Conservation (phyloP, 257 asterid species). For the Cinchona pubescens region DNA sequence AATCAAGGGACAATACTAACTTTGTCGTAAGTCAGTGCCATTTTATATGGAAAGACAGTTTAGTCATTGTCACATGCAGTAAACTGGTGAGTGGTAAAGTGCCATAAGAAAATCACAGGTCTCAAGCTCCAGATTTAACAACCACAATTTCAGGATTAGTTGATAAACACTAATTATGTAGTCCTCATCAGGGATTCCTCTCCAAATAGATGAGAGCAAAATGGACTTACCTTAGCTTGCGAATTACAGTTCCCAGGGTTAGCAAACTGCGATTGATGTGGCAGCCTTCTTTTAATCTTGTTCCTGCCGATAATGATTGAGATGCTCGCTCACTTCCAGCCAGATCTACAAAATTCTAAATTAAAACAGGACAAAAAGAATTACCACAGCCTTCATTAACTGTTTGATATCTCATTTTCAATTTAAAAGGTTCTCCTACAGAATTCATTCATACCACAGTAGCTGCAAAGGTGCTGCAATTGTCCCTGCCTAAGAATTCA, state of each 20-base stretch:
- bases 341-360: conserved; percentile 83
- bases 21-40: neutral
- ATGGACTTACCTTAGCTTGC: conserved; percentile 70
- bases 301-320: conserved; percentile 82
- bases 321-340: conserved; percentile 99
- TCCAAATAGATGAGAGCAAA: neutral
- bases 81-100: neutral
- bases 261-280: conserved; percentile 95
- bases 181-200: neutral
- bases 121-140: neutral
- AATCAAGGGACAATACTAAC: neutral
- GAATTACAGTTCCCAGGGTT: conserved; percentile 87
- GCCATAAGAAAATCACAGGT: neutral
- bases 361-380: conserved; percentile 18
- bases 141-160: neutral
- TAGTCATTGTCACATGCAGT: neutral
- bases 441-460: conserved; percentile 57
- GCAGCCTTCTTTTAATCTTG: conserved; percentile 95
- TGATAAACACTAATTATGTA: neutral
- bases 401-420: conserved; percentile 8
- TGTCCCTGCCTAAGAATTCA: conserved; percentile 68
- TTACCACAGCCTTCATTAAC: conserved; percentile 3
- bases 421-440: conserved; percentile 10
- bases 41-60: neutral
- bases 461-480: conserved; percentile 67